Conservation (phyloP, 2,329 filamentous ascomycete species). For the Trichophyton verrucosum region DNA sequence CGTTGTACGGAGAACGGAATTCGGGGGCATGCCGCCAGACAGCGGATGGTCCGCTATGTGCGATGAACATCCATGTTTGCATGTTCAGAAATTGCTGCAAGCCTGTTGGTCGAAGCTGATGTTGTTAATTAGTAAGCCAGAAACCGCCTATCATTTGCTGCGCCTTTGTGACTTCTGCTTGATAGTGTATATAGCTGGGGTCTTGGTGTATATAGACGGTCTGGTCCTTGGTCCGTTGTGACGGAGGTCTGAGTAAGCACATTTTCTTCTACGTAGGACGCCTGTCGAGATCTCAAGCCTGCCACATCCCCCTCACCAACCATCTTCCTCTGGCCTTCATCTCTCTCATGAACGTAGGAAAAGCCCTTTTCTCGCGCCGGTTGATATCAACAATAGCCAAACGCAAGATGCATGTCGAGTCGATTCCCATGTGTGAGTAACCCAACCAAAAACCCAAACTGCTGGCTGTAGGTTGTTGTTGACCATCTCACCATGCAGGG, state of each 20-base stretch:
- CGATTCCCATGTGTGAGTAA: conserved; percentile 42
- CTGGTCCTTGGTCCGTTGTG: background rate
- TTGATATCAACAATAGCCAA: conserved; percentile 7
- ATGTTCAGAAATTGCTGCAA: background rate
- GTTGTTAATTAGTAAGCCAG: background rate
- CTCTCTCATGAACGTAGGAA: conserved; percentile 6
- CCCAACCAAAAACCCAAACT: background rate
- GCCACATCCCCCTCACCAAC: background rate
- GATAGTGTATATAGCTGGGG: background rate
- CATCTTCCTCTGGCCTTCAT: background rate
- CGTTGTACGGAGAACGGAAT: background rate
- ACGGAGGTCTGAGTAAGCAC: background rate
- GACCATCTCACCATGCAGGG: conserved; percentile 8
- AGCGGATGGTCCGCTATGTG: background rate
- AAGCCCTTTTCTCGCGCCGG: background rate
- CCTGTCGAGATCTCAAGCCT: background rate
- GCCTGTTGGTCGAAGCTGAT: background rate
- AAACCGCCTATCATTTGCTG: background rate
- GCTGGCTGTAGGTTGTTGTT: background rate
- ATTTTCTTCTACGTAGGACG: too few relatives aligned
- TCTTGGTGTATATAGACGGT: background rate
- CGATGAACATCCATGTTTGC: background rate
- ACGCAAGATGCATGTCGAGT: conserved; percentile 39
- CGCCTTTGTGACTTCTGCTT: background rate
- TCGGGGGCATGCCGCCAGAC: background rate